A percentile compares a stretch with the other conserved stretches of the same genome.
These are phyloP conservation scores for Irpex lacteus DNA, from an alignment of 1,284 basidiomycete species.

Conservation along the genomic window DNA sequence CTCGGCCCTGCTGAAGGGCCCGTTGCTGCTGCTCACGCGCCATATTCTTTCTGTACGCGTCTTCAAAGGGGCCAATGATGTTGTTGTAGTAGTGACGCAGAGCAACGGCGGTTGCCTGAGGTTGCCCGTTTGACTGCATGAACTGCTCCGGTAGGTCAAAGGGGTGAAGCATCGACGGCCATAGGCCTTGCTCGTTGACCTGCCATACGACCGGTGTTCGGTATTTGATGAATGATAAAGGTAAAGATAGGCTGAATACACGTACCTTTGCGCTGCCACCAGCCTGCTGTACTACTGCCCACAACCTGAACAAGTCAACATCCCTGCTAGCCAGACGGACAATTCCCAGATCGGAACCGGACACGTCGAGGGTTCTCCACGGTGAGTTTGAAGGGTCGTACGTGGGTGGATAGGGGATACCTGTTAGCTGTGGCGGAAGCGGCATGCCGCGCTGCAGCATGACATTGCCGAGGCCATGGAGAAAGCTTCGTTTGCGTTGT, in stretches of 20 bases:
- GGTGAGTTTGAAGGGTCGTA: slow-evolving; percentile 60
- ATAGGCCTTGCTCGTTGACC: slow-evolving; percentile 43
- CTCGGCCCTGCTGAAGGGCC: slow-evolving; percentile 22
- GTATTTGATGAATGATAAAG: slow-evolving; percentile 2
- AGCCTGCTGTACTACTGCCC: slow-evolving; percentile 50
- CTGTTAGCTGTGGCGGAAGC: slow-evolving; percentile 65
- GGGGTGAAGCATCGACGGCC: slow-evolving; percentile 49
- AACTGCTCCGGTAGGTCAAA: slow-evolving; percentile 67
- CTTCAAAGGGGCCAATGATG: slow-evolving; percentile 68
- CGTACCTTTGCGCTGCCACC: slow-evolving; percentile 62
- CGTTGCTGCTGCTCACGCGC: slow-evolving; percentile 31
- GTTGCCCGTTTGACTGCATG: slow-evolving; percentile 38
- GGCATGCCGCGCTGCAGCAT: slow-evolving; percentile 54
- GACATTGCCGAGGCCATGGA: slow-evolving; percentile 52
- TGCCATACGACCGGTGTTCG: slow-evolving; percentile 11
- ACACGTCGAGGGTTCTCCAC: slow-evolving; percentile 63
- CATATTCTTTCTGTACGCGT: slow-evolving; percentile 58
- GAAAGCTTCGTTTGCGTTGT: slow-evolving; percentile 52
- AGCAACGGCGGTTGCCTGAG: slow-evolving; percentile 44
- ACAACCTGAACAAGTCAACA: slow-evolving; percentile 72
- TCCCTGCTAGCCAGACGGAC: slow-evolving; percentile 76
- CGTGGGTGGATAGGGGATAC: slow-evolving; percentile 44
- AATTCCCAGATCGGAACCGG: slow-evolving; percentile 50
- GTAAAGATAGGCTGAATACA: slow-evolving; percentile 9
- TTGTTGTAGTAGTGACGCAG: slow-evolving; percentile 58